Evolutionary conservation across 306 rosid species (phyloP).

Genomic region (Rubus parviflorus): DNA sequence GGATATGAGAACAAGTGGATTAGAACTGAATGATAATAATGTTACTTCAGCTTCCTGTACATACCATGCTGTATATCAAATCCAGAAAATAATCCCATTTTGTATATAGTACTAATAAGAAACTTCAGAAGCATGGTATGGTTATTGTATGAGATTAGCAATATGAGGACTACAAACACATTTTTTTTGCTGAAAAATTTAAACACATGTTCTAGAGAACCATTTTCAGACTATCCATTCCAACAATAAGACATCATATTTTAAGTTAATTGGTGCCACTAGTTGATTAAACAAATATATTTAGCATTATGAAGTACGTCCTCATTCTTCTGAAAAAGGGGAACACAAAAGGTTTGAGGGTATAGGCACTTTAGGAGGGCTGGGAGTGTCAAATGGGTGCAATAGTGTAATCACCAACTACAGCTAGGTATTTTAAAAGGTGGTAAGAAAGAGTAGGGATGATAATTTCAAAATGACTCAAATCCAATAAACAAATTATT

Average conservation of each 20-base stretch:
- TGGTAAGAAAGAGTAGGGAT: neutral
- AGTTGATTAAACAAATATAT: neutral
- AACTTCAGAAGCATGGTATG: neutral
- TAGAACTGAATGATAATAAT: neutral
- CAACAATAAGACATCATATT: neutral
- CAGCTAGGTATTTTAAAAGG: neutral
- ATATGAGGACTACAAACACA: conserved; percentile 20
- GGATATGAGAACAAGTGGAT: neutral
- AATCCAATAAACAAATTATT: neutral
- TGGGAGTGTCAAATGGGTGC: neutral
- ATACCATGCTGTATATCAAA: neutral
- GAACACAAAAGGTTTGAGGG: neutral
- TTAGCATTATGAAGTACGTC: neutral
- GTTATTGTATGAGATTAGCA: conserved; percentile 13
- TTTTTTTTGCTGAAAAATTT: neutral
- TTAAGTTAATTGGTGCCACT: neutral
- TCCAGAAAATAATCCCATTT: neutral
- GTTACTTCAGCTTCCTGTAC: neutral
- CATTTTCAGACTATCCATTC: neutral
- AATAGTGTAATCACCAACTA: neutral
- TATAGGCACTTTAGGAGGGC: neutral
- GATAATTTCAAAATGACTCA: neutral
- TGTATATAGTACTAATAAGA: neutral
- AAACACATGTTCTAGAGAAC: conserved; percentile 21
- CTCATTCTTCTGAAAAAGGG: neutral